A percentile compares a stretch with the other conserved stretches of the same genome.
Evolutionary conservation across 306 rosid genomes (phyloP).

Genomic region (Fragaria nilgerrensis): DNA sequence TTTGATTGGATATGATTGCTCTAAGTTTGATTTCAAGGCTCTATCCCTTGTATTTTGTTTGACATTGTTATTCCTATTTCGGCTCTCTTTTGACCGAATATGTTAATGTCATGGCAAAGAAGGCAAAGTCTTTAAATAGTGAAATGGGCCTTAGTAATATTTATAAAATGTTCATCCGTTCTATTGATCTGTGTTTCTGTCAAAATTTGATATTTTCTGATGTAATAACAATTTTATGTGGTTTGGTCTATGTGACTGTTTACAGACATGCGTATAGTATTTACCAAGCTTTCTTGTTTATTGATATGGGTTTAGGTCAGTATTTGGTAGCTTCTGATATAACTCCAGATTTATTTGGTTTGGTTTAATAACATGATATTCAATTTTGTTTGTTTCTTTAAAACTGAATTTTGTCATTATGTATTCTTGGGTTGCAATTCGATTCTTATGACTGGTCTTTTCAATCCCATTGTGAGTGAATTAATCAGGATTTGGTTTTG

Average conservation of each 20-base stretch:
- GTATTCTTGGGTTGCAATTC: slow-evolving; percentile 27
- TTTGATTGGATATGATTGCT: neutral
- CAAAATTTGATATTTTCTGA: slow-evolving; percentile 7
- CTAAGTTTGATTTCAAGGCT: slow-evolving; percentile 2
- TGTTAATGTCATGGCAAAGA: neutral
- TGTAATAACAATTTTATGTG: neutral
- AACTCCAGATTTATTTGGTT: neutral
- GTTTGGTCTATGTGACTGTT: slow-evolving; percentile 5
- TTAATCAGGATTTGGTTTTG: slow-evolving; percentile 12
- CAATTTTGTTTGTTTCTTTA: slow-evolving; percentile 18
- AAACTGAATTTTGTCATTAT: slow-evolving; percentile 36
- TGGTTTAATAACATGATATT: neutral
- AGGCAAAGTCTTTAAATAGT: neutral
- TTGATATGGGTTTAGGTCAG: neutral
- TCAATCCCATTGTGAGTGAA: slow-evolving; percentile 5
- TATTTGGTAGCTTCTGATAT: neutral
- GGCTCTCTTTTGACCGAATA: neutral
- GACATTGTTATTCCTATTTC: neutral
- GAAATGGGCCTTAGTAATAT: neutral
- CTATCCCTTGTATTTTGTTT: neutral
- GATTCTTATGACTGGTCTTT: slow-evolving; percentile 22
- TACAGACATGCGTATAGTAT: neutral
- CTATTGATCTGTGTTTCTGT: slow-evolving; percentile 2
- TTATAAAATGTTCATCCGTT: neutral
- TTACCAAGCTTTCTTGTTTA: neutral